A percentile compares a stretch with the other conserved stretches of the same genome.
phyloP scores from a whole-genome alignment of 2,329 filamentous ascomycete genomes.

The Trichoderma koningiopsis region DNA sequence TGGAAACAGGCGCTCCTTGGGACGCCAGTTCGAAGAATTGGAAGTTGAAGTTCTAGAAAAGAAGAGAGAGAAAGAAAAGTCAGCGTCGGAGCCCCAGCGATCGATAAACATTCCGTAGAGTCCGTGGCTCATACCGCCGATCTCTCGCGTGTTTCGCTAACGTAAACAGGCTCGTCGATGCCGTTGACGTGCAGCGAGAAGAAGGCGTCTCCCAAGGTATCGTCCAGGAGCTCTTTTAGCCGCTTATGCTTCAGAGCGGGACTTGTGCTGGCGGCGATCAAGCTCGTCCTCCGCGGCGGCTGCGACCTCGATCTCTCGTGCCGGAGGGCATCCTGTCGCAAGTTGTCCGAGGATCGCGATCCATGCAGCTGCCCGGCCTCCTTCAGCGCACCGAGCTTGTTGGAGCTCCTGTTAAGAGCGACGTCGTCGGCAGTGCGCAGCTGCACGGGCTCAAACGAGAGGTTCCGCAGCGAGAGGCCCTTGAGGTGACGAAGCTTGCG shows the following conservation, averaged over 20 bases:
- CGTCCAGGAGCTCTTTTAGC: conserved; percentile 71
- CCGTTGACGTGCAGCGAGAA: conserved; percentile 76
- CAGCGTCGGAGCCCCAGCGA: conserved; percentile 18
- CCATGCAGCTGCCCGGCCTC: conserved; percentile 55
- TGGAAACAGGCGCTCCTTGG: conserved; percentile 64
- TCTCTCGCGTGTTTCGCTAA: conserved; percentile 78
- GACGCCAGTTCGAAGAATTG: conserved; percentile 75
- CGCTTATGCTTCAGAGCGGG: conserved; percentile 67
- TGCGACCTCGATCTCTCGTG: conserved; percentile 16
- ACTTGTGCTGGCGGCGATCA: conserved; percentile 50
- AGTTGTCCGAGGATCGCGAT: conserved; percentile 57
- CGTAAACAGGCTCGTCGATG: conserved; percentile 75
- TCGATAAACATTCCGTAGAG: neutral
- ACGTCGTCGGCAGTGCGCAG: conserved; percentile 77
- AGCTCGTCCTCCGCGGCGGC: conserved; percentile 50
- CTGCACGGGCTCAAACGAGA: conserved; percentile 65
- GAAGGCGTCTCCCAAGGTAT: conserved; percentile 81
- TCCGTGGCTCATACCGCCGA: conserved; percentile 59
- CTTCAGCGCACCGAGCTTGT: conserved; percentile 61
- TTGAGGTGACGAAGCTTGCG: conserved; percentile 85
- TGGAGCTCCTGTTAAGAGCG: conserved; percentile 68
- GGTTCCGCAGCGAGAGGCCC: conserved; percentile 83
- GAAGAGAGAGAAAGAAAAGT: neutral
- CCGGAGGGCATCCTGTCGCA: conserved; percentile 41
- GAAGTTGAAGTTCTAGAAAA: conserved; percentile 76